A percentile compares a stretch with the other conserved stretches of the same genome.
These are phyloP conservation scores for Ceratobasidium sp. DNA, from an alignment of 1,284 basidiomycete genomes.

Conservation along the genomic window DNA sequence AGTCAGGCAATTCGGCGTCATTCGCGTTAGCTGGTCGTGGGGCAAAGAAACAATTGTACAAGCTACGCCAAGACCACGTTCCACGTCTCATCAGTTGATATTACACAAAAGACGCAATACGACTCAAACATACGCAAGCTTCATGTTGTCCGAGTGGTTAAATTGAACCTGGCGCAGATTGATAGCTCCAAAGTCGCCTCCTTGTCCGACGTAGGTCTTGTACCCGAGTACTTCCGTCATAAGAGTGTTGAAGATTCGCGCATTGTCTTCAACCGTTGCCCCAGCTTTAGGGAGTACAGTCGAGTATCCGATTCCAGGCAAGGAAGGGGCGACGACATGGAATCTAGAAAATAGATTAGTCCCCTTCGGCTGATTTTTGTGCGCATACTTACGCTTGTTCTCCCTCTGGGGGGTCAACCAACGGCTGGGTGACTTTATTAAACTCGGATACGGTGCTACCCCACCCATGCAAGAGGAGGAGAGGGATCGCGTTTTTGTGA, in stretches of 20 bases:
- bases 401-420: constrained; percentile 49
- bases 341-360: constrained; percentile 47
- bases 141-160: constrained; percentile 43
- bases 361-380: constrained; percentile 3
- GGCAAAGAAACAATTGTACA: constrained; percentile 39
- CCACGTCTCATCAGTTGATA: not conserved
- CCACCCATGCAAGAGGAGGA: constrained; percentile 53
- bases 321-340: constrained; percentile 52
- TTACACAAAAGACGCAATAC: not conserved
- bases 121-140: constrained; percentile 28
- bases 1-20: constrained; percentile 15
- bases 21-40: constrained; percentile 17
- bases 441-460: constrained; percentile 53
- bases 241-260: constrained; percentile 51
- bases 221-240: constrained; percentile 52
- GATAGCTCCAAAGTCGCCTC: constrained; percentile 50
- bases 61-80: constrained; percentile 2
- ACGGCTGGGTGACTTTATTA: constrained; percentile 52
- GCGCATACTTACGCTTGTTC: constrained; percentile 50
- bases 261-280: constrained; percentile 51
- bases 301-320: constrained; percentile 53
- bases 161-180: constrained; percentile 43
- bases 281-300: constrained; percentile 49
- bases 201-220: constrained; percentile 51
- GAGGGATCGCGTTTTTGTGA: constrained; percentile 50